Evolutionary conservation across 2,329 filamentous ascomycete genomes (phyloP).

Genomic region (Chaetomium strumarium): DNA sequence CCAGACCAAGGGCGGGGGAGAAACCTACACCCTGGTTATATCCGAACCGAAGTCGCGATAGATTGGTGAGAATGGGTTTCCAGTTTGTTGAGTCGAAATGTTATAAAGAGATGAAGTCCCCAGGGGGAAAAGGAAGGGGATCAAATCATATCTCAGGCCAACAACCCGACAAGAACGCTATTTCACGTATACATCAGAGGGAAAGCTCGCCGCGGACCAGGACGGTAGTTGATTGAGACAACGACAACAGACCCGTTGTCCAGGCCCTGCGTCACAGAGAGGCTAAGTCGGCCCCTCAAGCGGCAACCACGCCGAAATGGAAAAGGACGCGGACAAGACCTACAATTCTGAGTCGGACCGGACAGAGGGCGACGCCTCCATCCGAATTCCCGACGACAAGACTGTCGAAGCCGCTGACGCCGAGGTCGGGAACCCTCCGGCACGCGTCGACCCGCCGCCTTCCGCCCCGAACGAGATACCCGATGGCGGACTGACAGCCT

Average conservation of each 20-base stretch:
- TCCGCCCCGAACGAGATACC: slow-evolving; percentile 17
- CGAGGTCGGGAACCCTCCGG: too few species aligned
- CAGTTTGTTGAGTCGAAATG: not conserved
- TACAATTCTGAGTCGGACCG: slow-evolving; percentile 18
- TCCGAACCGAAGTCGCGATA: not conserved
- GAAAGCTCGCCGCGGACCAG: too few species aligned
- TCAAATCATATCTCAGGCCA: not conserved
- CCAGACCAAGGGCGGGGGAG: not conserved
- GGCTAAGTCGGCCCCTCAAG: not conserved
- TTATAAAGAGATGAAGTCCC: not conserved
- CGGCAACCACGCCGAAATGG: slow-evolving; percentile 8
- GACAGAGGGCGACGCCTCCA: slow-evolving; percentile 8
- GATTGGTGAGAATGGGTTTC: not conserved
- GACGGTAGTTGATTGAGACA: too few species aligned
- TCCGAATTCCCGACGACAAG: not conserved
- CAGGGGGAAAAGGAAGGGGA: not conserved
- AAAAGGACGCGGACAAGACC: slow-evolving; percentile 8
- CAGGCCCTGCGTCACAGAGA: not conserved
- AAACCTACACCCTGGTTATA: slow-evolving; percentile 15
- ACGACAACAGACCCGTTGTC: not conserved
- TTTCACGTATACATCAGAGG: not conserved
- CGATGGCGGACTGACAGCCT: slow-evolving; percentile 34
- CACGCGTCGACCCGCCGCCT: not conserved
- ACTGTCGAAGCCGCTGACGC: not conserved
- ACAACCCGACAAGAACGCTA: not conserved